Evolutionary conservation across 768 basidiomycete genomes (phyloP), one percentile per base, ranked within the genome.

Genomic region (Tulasnella sp.): DNA sequence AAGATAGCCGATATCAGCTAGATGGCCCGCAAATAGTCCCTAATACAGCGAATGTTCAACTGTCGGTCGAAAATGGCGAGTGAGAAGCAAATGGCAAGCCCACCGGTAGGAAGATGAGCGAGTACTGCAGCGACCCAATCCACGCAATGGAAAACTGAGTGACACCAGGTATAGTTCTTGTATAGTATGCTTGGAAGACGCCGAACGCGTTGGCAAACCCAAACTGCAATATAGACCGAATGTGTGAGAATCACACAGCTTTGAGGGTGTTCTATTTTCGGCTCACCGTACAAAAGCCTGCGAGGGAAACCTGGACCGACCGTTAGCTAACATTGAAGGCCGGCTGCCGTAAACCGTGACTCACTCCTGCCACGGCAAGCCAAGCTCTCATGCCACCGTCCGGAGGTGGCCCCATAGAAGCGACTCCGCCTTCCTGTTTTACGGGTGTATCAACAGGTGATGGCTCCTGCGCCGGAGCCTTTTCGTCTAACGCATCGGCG

Each of bases 81-180:
- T 8, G 71, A 27, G 0, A 6, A 68, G 18, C 34, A 74, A 24
- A 75, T 8, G 27, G 46, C 19, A 52, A 21, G 31, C 79, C 34
- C 27, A 80, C 79, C 58, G 79, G 79, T 8, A 80, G n/a, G 39
- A 80, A 80, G 34, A 80, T 76, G 24, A 80, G 79, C 27, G 46
- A 75, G 39, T 80, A 80, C 74, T 80, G 79, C 10, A 80, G 40
- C 18, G 79, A 80, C 12, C 79, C 79, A 52, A 80, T 80, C 79
- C 79, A 80, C 3, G 79, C 79, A 56, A 75, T 80, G 1, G 68
- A 46, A 31, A 58, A 79, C 44, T 79, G 78, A 1, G 38, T 74
- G 31, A 56, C 78, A 24, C 78, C 78, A 31, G 71, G 71, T 21
- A 79, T 72, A 7, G 44, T 40, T 21, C 39, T 44, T 18, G 62